Percentiles rank a stretch among this genome's conserved stretches.
phyloP scores from a whole-genome alignment of 2,329 filamentous ascomycete genomes.

The Hymenoscyphus fraxineus region DNA sequence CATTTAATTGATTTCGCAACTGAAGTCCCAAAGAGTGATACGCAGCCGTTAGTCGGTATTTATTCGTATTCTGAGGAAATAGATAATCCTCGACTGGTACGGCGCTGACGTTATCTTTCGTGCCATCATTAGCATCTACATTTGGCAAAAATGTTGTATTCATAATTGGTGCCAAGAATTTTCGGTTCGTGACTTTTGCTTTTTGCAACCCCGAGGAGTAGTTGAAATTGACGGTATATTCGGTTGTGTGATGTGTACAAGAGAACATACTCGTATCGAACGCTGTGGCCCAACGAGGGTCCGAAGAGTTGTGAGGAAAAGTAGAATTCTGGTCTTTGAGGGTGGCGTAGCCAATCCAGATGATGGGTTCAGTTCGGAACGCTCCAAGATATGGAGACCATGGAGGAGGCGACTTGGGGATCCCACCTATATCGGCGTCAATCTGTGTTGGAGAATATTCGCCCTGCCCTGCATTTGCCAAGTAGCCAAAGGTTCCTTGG shows the following conservation, averaged over 20 bases:
- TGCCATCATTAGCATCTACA: constrained; percentile 8
- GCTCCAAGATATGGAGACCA: constrained; percentile 1
- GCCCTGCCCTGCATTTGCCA: constrained; percentile 2
- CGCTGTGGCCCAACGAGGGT: not conserved
- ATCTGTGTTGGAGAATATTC: constrained; percentile 5
- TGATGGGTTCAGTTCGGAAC: constrained; percentile 7
- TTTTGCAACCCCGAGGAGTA: not conserved
- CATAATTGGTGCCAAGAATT: not conserved
- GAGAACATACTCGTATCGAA: constrained; percentile 5
- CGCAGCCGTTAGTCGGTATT: constrained; percentile 5
- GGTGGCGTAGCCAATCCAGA: constrained; percentile 7
- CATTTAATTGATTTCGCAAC: constrained; percentile 2
- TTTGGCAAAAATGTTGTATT: constrained; percentile 2
- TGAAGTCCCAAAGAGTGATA: constrained; percentile 7
- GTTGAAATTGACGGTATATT: constrained; percentile 5
- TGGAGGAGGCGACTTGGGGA: not conserved
- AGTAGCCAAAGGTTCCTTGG: not conserved
- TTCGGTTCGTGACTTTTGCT: constrained; percentile 3
- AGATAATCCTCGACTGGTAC: constrained; percentile 2
- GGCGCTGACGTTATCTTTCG: constrained; percentile 5
- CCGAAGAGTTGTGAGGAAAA: constrained; percentile 1
- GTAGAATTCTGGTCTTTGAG: not conserved
- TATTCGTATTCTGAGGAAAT: not conserved
- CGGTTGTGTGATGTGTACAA: constrained; percentile 6
- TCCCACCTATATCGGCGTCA: not conserved